phyloP scores from a whole-genome alignment of 805 yeast genomes.

The Candida sanyiensis region DNA sequence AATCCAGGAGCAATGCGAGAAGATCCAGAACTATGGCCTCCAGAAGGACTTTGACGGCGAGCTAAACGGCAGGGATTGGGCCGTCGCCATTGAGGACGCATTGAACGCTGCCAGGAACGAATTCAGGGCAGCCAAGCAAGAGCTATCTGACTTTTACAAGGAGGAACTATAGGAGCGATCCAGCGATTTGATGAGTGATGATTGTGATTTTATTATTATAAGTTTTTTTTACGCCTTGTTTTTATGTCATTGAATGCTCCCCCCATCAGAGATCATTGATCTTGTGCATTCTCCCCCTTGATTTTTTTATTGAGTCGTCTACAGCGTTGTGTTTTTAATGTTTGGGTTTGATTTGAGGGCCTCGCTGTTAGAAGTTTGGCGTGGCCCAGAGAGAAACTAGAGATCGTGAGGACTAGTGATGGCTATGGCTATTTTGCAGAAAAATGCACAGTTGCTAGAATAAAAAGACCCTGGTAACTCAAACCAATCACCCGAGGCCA shows the following conservation, averaged over 20 bases:
- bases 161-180: slow-evolving; percentile 22
- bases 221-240: not conserved
- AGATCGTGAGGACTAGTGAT: too few species aligned
- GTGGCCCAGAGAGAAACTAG: too few species aligned
- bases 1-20: slow-evolving; percentile 83
- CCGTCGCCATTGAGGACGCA: slow-evolving; percentile 45
- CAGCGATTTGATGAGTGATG: too few species aligned
- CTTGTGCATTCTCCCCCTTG: not conserved
- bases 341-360: too few species aligned
- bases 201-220: not conserved
- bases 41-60: slow-evolving; percentile 30
- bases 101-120: slow-evolving; percentile 45
- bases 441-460: too few species aligned
- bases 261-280: too few species aligned
- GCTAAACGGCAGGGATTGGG: slow-evolving; percentile 24
- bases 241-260: not conserved
- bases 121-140: slow-evolving; percentile 43
- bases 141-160: slow-evolving; percentile 48
- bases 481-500: not conserved
- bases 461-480: too few species aligned
- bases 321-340: too few species aligned
- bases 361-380: too few species aligned
- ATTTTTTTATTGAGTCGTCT: not conserved
- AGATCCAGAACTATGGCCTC: slow-evolving; percentile 83
- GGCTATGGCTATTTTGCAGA: too few species aligned